phyloP scores from a whole-genome alignment of 257 asterid genomes.

The Nemophila menziesii region DNA sequence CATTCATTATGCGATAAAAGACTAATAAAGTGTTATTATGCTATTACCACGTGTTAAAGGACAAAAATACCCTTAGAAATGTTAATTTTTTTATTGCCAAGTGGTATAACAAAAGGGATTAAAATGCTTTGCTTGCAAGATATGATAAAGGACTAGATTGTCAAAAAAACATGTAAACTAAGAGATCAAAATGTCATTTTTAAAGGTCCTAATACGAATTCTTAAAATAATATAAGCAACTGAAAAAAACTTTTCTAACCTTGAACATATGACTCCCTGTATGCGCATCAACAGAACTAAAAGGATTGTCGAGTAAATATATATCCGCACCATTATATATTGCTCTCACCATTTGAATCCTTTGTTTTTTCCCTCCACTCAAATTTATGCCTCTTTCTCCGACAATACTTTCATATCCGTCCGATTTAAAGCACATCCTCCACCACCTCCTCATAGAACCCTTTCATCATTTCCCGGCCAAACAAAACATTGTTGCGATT shows the following conservation, averaged over 20 bases:
- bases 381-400: constrained; percentile 72
- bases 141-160: no score
- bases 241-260: constrained; percentile 22
- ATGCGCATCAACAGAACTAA: constrained; percentile 81
- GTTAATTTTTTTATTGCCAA: no score
- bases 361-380: constrained; percentile 80
- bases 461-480: constrained; percentile 56
- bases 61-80: no score
- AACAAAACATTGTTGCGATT: constrained; percentile 62
- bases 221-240: neutral
- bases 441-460: constrained; percentile 43
- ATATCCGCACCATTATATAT: constrained; percentile 56
- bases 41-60: no score
- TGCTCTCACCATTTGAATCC: constrained; percentile 80
- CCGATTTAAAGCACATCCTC: constrained; percentile 61
- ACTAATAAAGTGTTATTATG: no score
- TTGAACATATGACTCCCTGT: constrained; percentile 83
- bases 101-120: no score
- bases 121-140: no score
- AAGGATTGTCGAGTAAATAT: constrained; percentile 69
- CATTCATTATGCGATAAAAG: no score
- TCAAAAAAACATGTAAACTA: no score
- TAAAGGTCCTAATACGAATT: no score
- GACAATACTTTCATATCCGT: constrained; percentile 50
- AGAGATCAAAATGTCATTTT: no score